Percentiles rank a stretch among this genome's conserved stretches.
Evolutionary conservation across 352 stramenopile species (phyloP).

Genomic region (Globisporangium rhizosaccharum): DNA sequence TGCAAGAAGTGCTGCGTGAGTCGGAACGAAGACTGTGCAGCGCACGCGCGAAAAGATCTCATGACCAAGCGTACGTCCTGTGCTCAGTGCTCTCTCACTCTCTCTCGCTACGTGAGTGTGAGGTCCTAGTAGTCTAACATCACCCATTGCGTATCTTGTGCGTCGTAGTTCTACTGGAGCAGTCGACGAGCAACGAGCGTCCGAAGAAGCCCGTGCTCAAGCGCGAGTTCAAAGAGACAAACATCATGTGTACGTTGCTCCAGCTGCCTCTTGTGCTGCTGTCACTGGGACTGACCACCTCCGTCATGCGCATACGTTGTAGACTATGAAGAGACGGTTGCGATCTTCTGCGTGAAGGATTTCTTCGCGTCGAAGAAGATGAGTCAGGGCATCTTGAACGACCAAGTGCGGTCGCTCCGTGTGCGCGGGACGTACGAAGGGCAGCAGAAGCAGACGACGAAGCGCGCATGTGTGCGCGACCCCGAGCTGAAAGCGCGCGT

Average conservation of each 20-base stretch:
- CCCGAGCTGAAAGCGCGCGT: constrained; percentile 36
- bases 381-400: constrained; percentile 67
- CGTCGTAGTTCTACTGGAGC: constrained; percentile 6
- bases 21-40: constrained; percentile 26
- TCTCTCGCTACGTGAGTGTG: neutral
- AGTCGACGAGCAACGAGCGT: constrained; percentile 6
- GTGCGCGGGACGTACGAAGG: constrained; percentile 35
- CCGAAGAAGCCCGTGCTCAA: constrained; percentile 54
- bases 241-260: constrained; percentile 54
- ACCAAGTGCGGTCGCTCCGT: constrained; percentile 56
- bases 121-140: neutral
- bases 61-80: constrained; percentile 16
- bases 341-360: constrained; percentile 66
- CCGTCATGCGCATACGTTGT: neutral
- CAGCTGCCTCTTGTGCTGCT: no score
- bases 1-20: constrained; percentile 72
- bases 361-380: constrained; percentile 72
- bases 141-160: no score
- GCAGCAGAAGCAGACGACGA: constrained; percentile 23
- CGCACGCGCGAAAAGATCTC: constrained; percentile 31
- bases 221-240: constrained; percentile 75
- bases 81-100: neutral
- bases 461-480: constrained; percentile 21
- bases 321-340: constrained; percentile 80
- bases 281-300: neutral